phyloP scores from a whole-genome alignment of 208 protist genomes.

The Wallacemonas sp. region DNA sequence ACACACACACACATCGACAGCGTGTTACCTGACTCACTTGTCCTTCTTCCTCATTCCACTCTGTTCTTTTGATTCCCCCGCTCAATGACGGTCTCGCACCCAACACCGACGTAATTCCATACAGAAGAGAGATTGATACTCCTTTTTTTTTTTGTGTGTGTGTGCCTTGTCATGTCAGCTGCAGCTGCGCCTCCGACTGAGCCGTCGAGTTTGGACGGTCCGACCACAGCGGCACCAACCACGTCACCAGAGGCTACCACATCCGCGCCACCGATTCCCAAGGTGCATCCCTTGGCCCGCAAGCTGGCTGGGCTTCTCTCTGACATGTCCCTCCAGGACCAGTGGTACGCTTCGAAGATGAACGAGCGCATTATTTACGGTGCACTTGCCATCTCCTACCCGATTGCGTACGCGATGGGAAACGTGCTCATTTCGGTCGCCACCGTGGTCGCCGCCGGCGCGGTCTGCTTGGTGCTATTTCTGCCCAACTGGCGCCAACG shows the following conservation, averaged over 20 bases:
- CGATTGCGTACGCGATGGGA: slow-evolving; percentile 56
- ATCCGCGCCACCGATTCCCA: neutral
- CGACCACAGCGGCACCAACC: too few relatives aligned
- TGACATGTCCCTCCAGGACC: slow-evolving; percentile 83
- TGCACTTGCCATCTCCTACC: slow-evolving; percentile 48
- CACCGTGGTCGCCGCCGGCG: slow-evolving; percentile 29
- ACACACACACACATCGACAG: too few relatives aligned
- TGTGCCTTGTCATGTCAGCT: too few relatives aligned
- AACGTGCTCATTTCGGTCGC: slow-evolving; percentile 54
- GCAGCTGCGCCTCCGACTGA: too few relatives aligned
- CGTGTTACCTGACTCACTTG: too few relatives aligned
- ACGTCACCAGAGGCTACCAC: neutral
- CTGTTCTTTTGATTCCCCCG: too few relatives aligned
- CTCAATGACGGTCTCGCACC: too few relatives aligned
- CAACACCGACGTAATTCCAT: too few relatives aligned
- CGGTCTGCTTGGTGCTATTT: slow-evolving; percentile 49
- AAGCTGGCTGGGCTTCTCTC: slow-evolving; percentile 63
- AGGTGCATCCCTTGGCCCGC: slow-evolving; percentile 58
- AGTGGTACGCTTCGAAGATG: slow-evolving; percentile 31
- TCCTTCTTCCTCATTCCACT: too few relatives aligned
- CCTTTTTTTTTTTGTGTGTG: too few relatives aligned
- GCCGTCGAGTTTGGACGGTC: too few relatives aligned
- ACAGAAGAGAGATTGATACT: too few relatives aligned
- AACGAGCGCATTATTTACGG: slow-evolving; percentile 48
- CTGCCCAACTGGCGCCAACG: slow-evolving; percentile 82